Conservation (phyloP, 495 filamentous ascomycete genomes). For the Lasiosphaeria ovina region DNA sequence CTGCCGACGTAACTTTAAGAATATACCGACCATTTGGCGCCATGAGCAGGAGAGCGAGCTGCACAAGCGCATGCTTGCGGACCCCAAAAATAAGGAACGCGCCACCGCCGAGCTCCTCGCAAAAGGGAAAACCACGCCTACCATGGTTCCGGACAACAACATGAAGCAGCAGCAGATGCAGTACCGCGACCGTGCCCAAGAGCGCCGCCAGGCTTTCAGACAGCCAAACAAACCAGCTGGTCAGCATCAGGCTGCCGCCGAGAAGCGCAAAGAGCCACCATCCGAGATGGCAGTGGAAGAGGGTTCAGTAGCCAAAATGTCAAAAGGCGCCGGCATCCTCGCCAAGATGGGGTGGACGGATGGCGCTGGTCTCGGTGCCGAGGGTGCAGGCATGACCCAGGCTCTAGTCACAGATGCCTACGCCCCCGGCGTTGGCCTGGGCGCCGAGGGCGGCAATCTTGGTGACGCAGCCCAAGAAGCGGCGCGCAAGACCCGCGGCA, state of each 20-base stretch:
- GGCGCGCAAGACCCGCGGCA: conserved; percentile 64
- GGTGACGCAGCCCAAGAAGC: conserved; percentile 84
- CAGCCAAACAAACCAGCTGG: conserved; percentile 51
- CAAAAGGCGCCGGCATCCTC: conserved; percentile 82
- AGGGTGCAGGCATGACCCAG: conserved; percentile 72
- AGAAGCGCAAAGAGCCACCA: conserved; percentile 30
- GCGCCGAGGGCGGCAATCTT: conserved; percentile 76
- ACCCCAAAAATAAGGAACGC: conserved; percentile 56
- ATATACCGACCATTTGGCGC: conserved; percentile 62
- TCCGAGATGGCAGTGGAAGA: conserved; percentile 13
- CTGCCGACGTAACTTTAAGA: conserved; percentile 73
- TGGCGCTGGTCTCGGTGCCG: conserved; percentile 76
- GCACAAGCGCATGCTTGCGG: conserved; percentile 68
- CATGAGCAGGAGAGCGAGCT: conserved; percentile 76
- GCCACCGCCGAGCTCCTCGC: conserved; percentile 51
- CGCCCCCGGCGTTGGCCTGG: conserved; percentile 78
- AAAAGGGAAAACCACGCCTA: conserved; percentile 59
- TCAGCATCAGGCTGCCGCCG: conserved; percentile 4
- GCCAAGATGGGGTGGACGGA: conserved; percentile 90
- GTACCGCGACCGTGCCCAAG: conserved; percentile 82
- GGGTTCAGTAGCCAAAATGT: conserved; percentile 42
- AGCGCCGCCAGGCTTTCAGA: conserved; percentile 74
- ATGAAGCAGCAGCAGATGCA: conserved; percentile 38
- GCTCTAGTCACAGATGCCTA: conserved; percentile 79
- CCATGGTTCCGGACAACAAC: conserved; percentile 39